These are phyloP conservation scores for Candida arabinofermentans DNA, from an alignment of 805 yeast species.

Conservation along the genomic window DNA sequence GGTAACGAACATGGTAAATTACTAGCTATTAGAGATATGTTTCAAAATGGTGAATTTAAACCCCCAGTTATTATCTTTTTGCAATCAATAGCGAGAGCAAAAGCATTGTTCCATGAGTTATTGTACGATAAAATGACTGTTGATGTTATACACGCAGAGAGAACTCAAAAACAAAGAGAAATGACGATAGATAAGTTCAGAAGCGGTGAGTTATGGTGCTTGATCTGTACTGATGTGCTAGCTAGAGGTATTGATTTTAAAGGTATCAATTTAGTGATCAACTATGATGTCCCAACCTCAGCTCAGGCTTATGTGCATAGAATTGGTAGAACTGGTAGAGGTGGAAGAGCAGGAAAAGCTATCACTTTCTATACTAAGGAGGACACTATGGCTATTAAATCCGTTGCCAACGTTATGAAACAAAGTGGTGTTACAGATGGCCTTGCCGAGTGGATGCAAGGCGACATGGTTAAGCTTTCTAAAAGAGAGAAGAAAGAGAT, in stretches of 20 bases:
- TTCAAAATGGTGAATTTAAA: constrained; percentile 75
- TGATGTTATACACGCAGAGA: constrained; percentile 93
- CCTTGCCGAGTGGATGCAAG: constrained; percentile 77
- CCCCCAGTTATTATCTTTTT: constrained; percentile 93
- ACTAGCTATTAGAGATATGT: constrained; percentile 84
- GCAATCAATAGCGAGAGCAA: constrained; percentile 90
- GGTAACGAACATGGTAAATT: constrained; percentile 97
- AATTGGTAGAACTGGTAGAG: constrained; percentile 98
- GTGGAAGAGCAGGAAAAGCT: constrained; percentile 81
- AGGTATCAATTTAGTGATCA: constrained; percentile 90
- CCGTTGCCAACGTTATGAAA: constrained; percentile 91
- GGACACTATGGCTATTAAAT: constrained; percentile 69
- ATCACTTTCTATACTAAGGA: constrained; percentile 92
- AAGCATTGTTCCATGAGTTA: constrained; percentile 90
- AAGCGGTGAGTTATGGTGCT: constrained; percentile 90
- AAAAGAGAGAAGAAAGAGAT: constrained; percentile 59
- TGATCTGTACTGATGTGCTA: constrained; percentile 93
- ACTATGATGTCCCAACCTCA: constrained; percentile 92
- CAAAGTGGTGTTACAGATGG: constrained; percentile 69
- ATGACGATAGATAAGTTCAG: constrained; percentile 79
- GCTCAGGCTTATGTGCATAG: constrained; percentile 96
- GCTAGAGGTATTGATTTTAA: constrained; percentile 97
- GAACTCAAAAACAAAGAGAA: constrained; percentile 85
- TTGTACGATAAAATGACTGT: constrained; percentile 89
- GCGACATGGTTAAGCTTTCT: constrained; percentile 57